Conservation (phyloP, 352 stramenopile species). For the Peronosclerospora sorghi region DNA sequence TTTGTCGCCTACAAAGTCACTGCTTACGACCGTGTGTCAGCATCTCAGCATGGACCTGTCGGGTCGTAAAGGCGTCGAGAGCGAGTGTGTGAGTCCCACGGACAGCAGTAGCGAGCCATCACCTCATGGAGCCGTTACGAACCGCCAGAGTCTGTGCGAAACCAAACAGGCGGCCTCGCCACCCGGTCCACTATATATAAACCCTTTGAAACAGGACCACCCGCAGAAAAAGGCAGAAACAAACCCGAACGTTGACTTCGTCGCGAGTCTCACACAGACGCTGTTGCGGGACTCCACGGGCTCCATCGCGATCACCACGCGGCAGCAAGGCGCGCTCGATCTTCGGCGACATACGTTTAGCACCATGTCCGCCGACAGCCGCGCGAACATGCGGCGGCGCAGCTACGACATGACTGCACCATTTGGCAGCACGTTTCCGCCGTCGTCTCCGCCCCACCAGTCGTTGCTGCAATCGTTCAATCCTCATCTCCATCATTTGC, state of each 20-base stretch:
- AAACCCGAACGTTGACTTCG: background rate
- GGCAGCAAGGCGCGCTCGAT: conserved; percentile 28
- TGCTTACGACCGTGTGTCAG: conserved; percentile 10
- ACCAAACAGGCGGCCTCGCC: conserved; percentile 8
- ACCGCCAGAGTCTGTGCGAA: conserved; percentile 5
- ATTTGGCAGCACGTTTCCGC: conserved; percentile 22
- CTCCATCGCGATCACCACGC: conserved; percentile 29
- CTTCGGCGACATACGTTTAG: conserved; percentile 34
- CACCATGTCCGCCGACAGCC: conserved; percentile 28
- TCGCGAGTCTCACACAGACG: conserved; percentile 5
- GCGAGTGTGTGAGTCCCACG: conserved; percentile 17
- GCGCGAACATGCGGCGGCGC: conserved; percentile 30
- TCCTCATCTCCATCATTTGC: conserved; percentile 36
- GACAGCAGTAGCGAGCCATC: conserved; percentile 27
- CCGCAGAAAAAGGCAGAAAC: conserved; percentile 6
- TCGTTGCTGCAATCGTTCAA: conserved; percentile 16
- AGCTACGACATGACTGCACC: conserved; percentile 32
- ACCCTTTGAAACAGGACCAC: conserved; percentile 5
- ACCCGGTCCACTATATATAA: conserved; percentile 4
- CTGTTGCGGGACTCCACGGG: conserved; percentile 21
- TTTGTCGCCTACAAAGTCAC: conserved; percentile 6
- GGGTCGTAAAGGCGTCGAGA: too few species aligned
- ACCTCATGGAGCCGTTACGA: conserved; percentile 8
- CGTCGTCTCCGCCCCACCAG: conserved; percentile 4
- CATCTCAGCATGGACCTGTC: conserved; percentile 12